Evolutionary conservation across 768 basidiomycete genomes (phyloP), one percentile per base, ranked within the genome.

Genomic region (Tremella fuciformis): DNA sequence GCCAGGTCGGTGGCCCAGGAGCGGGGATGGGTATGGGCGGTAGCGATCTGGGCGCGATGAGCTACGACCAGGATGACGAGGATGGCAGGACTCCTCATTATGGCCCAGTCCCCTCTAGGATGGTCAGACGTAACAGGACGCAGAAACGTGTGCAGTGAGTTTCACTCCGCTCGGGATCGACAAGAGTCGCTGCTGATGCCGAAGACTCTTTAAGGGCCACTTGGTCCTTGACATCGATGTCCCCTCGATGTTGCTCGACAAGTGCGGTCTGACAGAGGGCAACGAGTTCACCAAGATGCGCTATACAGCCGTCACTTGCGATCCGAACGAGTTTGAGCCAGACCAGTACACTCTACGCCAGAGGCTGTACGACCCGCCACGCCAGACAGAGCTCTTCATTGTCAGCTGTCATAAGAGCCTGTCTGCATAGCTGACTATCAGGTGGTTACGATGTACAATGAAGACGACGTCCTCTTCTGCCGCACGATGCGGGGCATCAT

Each of bases 401-500:
- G 89, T 73, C 24, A 63, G 69, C 58, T 19, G 25, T 42, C 11
- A 16, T 39, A 39, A 26, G 7, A 19, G 34, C 18, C 29, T 50
- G 3, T 42, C 26, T 1, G 37, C 51, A 50, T 9, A 52, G 18
- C 50, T 40, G 13, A 58, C 51, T 11, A 13, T 26, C 19, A 70
- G 69, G 69, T 91, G 58, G 88, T 97, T 68, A 97, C 92, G 21
- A 91, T 96, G 91, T 96, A 87, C 74, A 96, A 96, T 75, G 93
- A 94, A 76, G 89, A 80, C 62, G 91, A 94, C 74, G 84, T 86
- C 68, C 81, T 98, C 6, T 97, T 97, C 78, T 74, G 76, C 53
- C 79, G 92, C 41, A 90, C 93, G 0, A 92, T 97, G 89, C 88
- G 94, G 70, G 93, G 93, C 51, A 88, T 97, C 6, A 90, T 96